Conservation (phyloP, 768 basidiomycete genomes). For the Rhizopogon rudus region DNA sequence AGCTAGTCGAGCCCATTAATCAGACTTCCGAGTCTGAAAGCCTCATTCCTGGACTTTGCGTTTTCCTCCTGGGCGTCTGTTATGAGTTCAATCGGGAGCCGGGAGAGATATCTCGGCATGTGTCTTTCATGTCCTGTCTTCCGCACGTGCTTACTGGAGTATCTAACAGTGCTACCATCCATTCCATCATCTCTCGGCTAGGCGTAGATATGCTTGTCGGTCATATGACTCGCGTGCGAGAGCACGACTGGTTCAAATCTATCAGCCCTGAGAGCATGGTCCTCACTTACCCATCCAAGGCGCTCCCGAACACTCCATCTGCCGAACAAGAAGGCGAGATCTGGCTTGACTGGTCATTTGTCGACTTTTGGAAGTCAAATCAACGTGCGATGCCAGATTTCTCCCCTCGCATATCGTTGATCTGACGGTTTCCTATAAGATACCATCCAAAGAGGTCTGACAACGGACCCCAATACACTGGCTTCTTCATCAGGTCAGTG, state of each 20-base stretch:
- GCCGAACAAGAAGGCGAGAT: conserved; percentile 70
- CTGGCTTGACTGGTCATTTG: conserved; percentile 98
- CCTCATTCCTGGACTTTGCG: conserved; percentile 84
- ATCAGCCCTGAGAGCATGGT: conserved; percentile 85
- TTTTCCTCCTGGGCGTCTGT: conserved; percentile 88
- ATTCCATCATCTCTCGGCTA: conserved; percentile 86
- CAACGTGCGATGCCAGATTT: conserved; percentile 55
- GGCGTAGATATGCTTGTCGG: conserved; percentile 87
- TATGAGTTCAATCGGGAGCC: conserved; percentile 97
- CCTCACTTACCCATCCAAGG: conserved; percentile 39
- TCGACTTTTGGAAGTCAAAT: conserved; percentile 98
- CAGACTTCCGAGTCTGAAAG: conserved; percentile 83
- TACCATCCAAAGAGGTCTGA: conserved; percentile 70
- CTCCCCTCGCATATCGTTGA: not conserved
- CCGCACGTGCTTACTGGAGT: not conserved
- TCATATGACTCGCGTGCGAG: conserved; percentile 80
- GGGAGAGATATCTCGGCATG: conserved; percentile 89
- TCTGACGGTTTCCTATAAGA: conserved; percentile 35
- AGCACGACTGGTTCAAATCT: conserved; percentile 89
- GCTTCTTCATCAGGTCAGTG: conserved; percentile 55
- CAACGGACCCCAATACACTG: conserved; percentile 61
- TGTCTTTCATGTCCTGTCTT: not conserved
- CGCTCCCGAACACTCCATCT: conserved; percentile 9
- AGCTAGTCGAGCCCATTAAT: conserved; percentile 95
- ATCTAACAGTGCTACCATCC: conserved; percentile 63